phyloP scores from a whole-genome alignment of 2,329 filamentous ascomycete genomes.

The Stromatinia cepivora region DNA sequence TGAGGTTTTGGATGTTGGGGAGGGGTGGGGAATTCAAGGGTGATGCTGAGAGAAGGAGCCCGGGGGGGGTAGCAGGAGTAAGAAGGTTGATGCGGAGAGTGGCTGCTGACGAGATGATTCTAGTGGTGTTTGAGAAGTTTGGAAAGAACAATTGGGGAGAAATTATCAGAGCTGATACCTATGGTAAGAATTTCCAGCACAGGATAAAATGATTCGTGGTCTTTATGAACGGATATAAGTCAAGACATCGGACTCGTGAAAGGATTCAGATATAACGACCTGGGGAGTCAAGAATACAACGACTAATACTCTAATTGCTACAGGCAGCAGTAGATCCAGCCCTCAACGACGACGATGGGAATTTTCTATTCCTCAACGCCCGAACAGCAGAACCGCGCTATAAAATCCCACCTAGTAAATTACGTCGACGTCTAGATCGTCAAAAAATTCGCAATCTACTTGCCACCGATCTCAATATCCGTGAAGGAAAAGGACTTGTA shows the following conservation, averaged over 20 bases:
- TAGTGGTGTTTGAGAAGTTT: conserved; percentile 50
- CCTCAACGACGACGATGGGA: conserved; percentile 43
- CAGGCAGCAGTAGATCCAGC: conserved; percentile 37
- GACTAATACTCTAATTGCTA: not conserved
- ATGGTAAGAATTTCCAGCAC: conserved; percentile 23
- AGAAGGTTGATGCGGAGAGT: not conserved
- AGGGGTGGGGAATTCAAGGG: too few species aligned
- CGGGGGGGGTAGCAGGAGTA: not conserved
- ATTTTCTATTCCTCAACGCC: conserved; percentile 47
- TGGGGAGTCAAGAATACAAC: not conserved
- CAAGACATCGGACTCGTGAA: not conserved
- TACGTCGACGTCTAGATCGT: conserved; percentile 43
- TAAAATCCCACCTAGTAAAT: conserved; percentile 44
- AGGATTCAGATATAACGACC: too few species aligned
- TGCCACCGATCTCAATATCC: conserved; percentile 39
- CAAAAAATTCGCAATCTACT: conserved; percentile 33
- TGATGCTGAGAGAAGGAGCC: too few species aligned
- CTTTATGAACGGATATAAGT: not conserved
- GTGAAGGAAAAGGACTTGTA: conserved; percentile 53
- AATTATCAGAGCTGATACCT: conserved; percentile 29
- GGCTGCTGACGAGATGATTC: not conserved
- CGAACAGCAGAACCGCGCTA: conserved; percentile 44
- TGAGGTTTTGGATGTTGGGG: not conserved
- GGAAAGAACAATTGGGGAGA: conserved; percentile 33
- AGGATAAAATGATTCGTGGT: not conserved